A percentile compares a stretch with the other conserved stretches of the same genome.
These are phyloP conservation scores for Debaryomycetaceae sp. DNA, from an alignment of 1,139 yeast species.

Conservation along the genomic window DNA sequence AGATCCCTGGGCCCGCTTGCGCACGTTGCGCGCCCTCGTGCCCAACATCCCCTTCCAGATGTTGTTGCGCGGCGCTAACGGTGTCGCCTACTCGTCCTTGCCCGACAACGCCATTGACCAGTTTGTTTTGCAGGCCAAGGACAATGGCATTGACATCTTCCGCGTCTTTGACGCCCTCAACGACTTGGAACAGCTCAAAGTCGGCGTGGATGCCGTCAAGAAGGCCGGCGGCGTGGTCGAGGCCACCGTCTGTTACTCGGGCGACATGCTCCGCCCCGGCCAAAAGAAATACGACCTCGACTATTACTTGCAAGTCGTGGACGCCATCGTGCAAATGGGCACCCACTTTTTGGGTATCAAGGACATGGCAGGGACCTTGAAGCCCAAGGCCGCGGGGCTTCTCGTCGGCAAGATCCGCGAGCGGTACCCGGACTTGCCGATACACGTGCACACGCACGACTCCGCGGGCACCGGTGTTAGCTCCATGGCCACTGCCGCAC, in stretches of 20 bases:
- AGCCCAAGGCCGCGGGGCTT: conserved; percentile 83
- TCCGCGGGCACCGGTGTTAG: conserved; percentile 99
- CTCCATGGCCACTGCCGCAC: conserved; percentile 87
- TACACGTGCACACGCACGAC: conserved; percentile 98
- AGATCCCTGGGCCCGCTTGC: conserved; percentile 97
- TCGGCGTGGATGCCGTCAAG: conserved; percentile 95
- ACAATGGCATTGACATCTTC: conserved; percentile 92
- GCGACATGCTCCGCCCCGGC: conserved; percentile 92
- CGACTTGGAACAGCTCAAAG: conserved; percentile 91
- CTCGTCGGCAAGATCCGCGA: conserved; percentile 74
- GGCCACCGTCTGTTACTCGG: conserved; percentile 96
- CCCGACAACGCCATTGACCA: conserved; percentile 99
- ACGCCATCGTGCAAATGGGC: conserved; percentile 82
- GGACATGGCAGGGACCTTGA: conserved; percentile 99
- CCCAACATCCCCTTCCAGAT: conserved; percentile 99
- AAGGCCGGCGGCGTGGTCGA: conserved; percentile 99
- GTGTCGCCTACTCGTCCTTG: conserved; percentile 93
- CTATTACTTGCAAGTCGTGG: conserved; percentile 76
- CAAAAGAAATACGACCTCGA: conserved; percentile 83
- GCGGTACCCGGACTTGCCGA: conserved; percentile 86
- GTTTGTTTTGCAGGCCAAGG: conserved; percentile 88
- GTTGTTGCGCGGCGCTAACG: conserved; percentile 98
- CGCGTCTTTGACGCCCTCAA: conserved; percentile 96
- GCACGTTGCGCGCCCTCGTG: conserved; percentile 76
- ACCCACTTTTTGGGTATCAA: conserved; percentile 95